A percentile compares a stretch with the other conserved stretches of the same genome.
Evolutionary conservation across 176 grass and related monocot genomes (phyloP).

Genomic region (Dactylis glomerata): DNA sequence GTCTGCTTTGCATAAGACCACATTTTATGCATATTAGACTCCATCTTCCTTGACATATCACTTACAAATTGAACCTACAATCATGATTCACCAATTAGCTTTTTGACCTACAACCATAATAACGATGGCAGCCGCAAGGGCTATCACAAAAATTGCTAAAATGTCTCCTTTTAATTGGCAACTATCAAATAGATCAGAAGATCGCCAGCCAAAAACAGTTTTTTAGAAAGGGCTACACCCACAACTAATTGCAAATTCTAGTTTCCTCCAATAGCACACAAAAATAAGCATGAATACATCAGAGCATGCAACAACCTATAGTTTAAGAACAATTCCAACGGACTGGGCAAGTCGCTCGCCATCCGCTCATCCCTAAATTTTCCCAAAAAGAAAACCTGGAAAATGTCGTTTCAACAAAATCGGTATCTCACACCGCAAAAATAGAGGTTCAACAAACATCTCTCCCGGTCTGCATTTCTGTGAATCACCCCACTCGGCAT

Average conservation of each 20-base stretch:
- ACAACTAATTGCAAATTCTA: constrained; percentile 4
- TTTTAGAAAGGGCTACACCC: constrained; percentile 1
- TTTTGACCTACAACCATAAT: not conserved
- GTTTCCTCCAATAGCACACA: not conserved
- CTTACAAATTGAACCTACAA: constrained; percentile 10
- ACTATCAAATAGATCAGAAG: no score
- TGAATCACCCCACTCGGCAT: not conserved
- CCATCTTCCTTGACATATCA: constrained; percentile 18
- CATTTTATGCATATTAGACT: constrained; percentile 24
- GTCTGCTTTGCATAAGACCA: constrained; percentile 36
- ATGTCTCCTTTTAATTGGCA: no score
- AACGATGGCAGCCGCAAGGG: no score
- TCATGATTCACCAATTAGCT: not conserved
- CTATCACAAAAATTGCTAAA: no score
- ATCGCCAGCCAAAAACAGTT: not conserved
- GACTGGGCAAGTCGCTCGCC: not conserved
- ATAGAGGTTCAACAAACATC: not conserved
- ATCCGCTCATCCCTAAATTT: not conserved
- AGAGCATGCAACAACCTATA: not conserved
- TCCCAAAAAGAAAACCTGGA: not conserved
- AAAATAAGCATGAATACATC: constrained; percentile 1
- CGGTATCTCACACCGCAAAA: not conserved
- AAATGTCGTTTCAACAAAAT: not conserved
- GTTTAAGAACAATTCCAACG: not conserved
- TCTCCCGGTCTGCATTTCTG: not conserved